Percentiles rank a stretch among this genome's conserved stretches.
These are phyloP conservation scores for Trypanosoma rangeli DNA, from an alignment of 208 protist species.

Conservation along the genomic window DNA sequence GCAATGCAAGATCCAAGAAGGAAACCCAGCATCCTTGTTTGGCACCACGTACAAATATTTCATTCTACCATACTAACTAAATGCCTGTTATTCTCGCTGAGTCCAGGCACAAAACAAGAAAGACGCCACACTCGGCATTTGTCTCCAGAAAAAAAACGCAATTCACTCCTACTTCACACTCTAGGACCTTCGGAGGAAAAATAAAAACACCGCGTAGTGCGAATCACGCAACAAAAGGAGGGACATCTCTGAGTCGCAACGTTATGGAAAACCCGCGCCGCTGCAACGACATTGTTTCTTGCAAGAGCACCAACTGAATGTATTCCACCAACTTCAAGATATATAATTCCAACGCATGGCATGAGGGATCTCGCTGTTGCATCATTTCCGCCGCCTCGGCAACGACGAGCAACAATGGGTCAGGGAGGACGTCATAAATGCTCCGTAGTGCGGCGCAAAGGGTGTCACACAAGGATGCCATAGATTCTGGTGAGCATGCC, in stretches of 20 bases:
- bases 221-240: conserved; percentile 28
- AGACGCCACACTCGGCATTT: too few relatives aligned
- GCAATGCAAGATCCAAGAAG: background rate
- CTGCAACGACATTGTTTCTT: conserved; percentile 27
- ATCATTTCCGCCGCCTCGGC: conserved; percentile 30
- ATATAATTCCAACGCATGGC: conserved; percentile 17
- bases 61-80: too few relatives aligned
- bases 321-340: conserved; percentile 23
- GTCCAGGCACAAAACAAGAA: too few relatives aligned
- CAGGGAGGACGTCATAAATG: conserved; percentile 49
- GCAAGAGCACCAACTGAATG: conserved; percentile 26
- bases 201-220: background rate
- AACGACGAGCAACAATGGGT: conserved; percentile 65
- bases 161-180: background rate
- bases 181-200: background rate
- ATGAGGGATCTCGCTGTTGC: background rate
- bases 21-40: too few relatives aligned
- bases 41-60: too few relatives aligned
- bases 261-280: conserved; percentile 17
- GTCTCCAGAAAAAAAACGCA: too few relatives aligned
- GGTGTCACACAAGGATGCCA: conserved; percentile 24
- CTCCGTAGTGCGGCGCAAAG: conserved; percentile 29
- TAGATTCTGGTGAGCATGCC: conserved; percentile 32
- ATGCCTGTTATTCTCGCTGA: too few relatives aligned
- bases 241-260: conserved; percentile 12